Percentiles rank a stretch among this genome's conserved stretches.
Evolutionary conservation across 306 rosid genomes (phyloP).

Genomic region (Echinosophora koreensis): DNA sequence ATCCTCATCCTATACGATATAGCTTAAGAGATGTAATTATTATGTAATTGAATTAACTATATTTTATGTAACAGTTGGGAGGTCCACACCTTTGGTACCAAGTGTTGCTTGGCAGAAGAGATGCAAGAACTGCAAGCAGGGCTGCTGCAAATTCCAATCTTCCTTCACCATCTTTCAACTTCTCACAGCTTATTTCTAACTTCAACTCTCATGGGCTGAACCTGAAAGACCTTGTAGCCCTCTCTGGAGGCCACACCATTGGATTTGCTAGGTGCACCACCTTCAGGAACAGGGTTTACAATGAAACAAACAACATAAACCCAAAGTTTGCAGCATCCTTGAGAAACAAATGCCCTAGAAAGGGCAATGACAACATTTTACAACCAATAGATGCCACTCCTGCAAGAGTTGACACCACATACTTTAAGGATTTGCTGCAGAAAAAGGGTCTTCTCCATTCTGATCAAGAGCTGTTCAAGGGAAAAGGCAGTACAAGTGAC

Average conservation of each 20-base stretch:
- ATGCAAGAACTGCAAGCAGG: constrained; percentile 51
- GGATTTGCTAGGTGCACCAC: constrained; percentile 51
- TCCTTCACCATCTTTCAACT: constrained; percentile 40
- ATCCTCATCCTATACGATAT: too few relatives aligned
- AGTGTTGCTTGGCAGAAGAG: constrained; percentile 59
- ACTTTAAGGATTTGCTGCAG: constrained; percentile 38
- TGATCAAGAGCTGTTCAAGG: constrained; percentile 57
- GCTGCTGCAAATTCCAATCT: constrained; percentile 49
- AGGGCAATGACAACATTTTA: constrained; percentile 46
- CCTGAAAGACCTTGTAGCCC: constrained; percentile 50
- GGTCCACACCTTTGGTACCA: constrained; percentile 43
- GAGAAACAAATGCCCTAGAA: constrained; percentile 44
- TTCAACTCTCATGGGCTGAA: constrained; percentile 50
- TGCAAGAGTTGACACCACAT: constrained; percentile 41
- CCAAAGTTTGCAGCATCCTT: constrained; percentile 33
- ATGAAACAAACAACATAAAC: constrained; percentile 49
- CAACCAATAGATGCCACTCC: constrained; percentile 47
- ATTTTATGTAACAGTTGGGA: constrained; percentile 45
- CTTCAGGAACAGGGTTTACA: constrained; percentile 47
- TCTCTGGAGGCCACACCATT: constrained; percentile 61
- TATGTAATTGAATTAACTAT: too few relatives aligned
- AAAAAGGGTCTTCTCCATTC: constrained; percentile 59
- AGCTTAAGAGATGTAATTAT: too few relatives aligned
- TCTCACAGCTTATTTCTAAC: constrained; percentile 42
- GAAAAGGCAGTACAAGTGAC: constrained; percentile 51